Evolutionary conservation across 2,329 filamentous ascomycete genomes (phyloP).

Genomic region (Colletotrichum falcatum): DNA sequence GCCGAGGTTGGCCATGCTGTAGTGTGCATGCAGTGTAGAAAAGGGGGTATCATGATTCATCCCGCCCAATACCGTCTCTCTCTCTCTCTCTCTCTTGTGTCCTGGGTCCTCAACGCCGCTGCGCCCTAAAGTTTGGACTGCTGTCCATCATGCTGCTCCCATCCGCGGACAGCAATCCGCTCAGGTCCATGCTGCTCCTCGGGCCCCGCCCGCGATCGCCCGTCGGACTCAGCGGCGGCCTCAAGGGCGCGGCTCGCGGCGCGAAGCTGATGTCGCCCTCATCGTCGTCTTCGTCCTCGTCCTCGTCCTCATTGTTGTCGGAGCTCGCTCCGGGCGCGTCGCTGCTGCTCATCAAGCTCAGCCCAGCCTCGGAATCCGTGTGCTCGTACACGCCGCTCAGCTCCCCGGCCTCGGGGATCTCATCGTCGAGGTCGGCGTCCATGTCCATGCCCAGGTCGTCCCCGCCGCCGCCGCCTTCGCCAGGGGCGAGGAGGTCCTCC

Average conservation of each 20-base stretch:
- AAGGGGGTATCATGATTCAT: slow-evolving; percentile 35
- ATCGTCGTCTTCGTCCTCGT: slow-evolving; percentile 41
- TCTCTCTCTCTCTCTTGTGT: background rate
- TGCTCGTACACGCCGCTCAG: slow-evolving; percentile 76
- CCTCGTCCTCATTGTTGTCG: slow-evolving; percentile 43
- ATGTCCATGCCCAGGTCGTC: slow-evolving; percentile 63
- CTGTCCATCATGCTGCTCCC: slow-evolving; percentile 69
- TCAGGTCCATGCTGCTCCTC: slow-evolving; percentile 67
- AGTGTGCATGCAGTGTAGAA: background rate
- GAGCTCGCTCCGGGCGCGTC: slow-evolving; percentile 36
- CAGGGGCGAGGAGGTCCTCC: slow-evolving; percentile 62
- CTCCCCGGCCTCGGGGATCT: slow-evolving; percentile 72
- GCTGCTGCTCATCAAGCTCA: slow-evolving; percentile 62
- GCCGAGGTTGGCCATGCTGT: background rate
- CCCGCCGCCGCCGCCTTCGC: slow-evolving; percentile 43
- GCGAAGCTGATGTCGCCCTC: slow-evolving; percentile 54
- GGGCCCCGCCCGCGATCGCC: slow-evolving; percentile 46
- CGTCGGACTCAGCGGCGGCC: slow-evolving; percentile 54
- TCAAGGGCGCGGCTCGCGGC: slow-evolving; percentile 50
- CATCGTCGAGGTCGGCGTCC: slow-evolving; percentile 78
- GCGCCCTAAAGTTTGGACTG: slow-evolving; percentile 62
- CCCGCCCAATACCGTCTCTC: background rate
- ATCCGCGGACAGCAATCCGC: slow-evolving; percentile 65
- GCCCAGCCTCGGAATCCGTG: slow-evolving; percentile 78
- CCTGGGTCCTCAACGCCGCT: slow-evolving; percentile 43